phyloP scores from a whole-genome alignment of 129 eudicot genomes.

The Pseudognaphalium luteoalbum region DNA sequence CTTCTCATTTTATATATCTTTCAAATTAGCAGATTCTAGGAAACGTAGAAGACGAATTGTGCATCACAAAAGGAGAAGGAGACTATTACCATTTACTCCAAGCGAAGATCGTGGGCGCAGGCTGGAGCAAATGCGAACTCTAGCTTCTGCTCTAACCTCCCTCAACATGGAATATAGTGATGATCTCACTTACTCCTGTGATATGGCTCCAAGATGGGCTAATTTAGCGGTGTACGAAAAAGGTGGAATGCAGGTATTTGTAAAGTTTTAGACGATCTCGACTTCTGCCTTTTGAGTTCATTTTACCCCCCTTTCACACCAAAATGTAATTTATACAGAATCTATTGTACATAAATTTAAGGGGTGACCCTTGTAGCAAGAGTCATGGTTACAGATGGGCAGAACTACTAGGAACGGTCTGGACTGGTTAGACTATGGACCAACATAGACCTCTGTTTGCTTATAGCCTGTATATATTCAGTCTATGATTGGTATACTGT shows the following conservation, averaged over 20 bases:
- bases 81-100: conserved; percentile 36
- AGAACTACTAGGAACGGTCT: background rate
- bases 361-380: background rate
- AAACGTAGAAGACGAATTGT: conserved; percentile 41
- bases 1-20: background rate
- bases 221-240: conserved; percentile 30
- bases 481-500: background rate
- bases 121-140: conserved; percentile 73
- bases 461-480: background rate
- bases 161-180: conserved; percentile 40
- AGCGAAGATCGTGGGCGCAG: conserved; percentile 40
- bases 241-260: conserved; percentile 55
- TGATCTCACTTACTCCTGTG: conserved; percentile 37
- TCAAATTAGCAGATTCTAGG: conserved; percentile 34
- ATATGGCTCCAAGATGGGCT: conserved; percentile 36
- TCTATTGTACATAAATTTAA: background rate
- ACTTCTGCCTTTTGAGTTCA: background rate
- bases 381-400: background rate
- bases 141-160: conserved; percentile 73
- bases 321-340: background rate
- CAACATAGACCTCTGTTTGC: background rate
- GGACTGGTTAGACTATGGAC: background rate
- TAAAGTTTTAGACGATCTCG: conserved; percentile 2
- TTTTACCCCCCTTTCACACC: background rate
- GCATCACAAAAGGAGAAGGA: conserved; percentile 38